Evolutionary conservation across 1,284 basidiomycete genomes (phyloP), one percentile per base, ranked within the genome.

Genomic region (Sporisorium iseilematis-ciliati): DNA sequence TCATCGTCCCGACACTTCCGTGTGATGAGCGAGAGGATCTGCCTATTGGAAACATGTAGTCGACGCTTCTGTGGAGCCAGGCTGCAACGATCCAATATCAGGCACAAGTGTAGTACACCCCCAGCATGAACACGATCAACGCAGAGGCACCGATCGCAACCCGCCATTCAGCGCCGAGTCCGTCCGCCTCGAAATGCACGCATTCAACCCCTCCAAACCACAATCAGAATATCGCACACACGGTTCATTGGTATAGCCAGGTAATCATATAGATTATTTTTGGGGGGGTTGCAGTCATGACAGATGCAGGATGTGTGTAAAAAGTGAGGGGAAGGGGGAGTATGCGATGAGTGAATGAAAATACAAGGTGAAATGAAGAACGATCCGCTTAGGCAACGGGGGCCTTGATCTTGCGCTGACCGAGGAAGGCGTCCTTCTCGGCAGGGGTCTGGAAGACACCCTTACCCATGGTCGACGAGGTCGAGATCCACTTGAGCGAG

Each of bases 401-500:
- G 49, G 70, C 49, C 61, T 64, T 75, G 74, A 73, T 65, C 60
- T 69, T 74, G 60, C 74, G 65, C 64, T 67, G 91, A 87, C 95
- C 95, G 86, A 95, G 87, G 91, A 97, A 97, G 85, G 93, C 91
- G 80, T 90, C 89, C 90, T 96, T 96, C 91, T 98, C 96, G 88
- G 93, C 93, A 87, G 89, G 89, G 55, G 94, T 96, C 90, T 97
- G 95, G 94, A 95, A 95, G 52, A 92, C 91, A 82, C 93, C 94
- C 85, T 95, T 94, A 91, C 93, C 84, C 57, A 86, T 74, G 88
- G 96, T 97, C 87, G 94, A 95, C 50, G 93, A 93, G 54, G 95
- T 97, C 86, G 96, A 94, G 90, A 98, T 97, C 89, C 96, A 96
- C 88, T 98, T 99, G 90, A 99, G 93, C 78, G 92, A 90, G 80